Percentiles rank a stretch among this genome's conserved stretches.
Conservation (phyloP, 805 yeast genomes). For the Isabelozyma gotoi region DNA sequence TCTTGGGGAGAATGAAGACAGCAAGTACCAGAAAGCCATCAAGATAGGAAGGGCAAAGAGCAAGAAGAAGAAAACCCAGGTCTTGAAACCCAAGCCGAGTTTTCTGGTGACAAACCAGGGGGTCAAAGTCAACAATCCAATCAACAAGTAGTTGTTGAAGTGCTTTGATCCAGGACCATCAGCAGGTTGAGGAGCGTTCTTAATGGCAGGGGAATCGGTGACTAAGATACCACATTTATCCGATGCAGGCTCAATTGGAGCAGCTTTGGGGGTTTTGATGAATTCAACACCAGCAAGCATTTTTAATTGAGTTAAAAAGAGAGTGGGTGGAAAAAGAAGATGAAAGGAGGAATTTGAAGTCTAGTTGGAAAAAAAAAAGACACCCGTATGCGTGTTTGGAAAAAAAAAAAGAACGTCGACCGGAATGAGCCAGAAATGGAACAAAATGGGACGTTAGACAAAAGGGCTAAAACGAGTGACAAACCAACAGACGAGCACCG, state of each 20-base stretch:
- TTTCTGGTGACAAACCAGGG: slow-evolving; percentile 66
- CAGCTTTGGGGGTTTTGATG: slow-evolving; percentile 54
- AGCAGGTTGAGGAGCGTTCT: slow-evolving; percentile 85
- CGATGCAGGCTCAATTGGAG: slow-evolving; percentile 28
- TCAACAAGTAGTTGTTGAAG: slow-evolving; percentile 61
- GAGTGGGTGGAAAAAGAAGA: slow-evolving; percentile 1
- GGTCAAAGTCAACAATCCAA: slow-evolving; percentile 49
- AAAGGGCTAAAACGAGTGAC: neutral
- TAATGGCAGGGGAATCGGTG: slow-evolving; percentile 62
- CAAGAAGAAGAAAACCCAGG: slow-evolving; percentile 60
- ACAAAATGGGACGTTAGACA: neutral
- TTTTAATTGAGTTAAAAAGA: slow-evolving; percentile 2
- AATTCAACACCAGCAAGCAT: slow-evolving; percentile 50
- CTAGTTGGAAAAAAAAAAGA: too few relatives aligned
- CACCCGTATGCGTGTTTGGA: neutral
- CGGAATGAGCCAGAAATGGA: neutral
- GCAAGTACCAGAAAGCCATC: slow-evolving; percentile 78
- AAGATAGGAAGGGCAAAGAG: slow-evolving; percentile 66
- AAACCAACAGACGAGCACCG: too few relatives aligned
- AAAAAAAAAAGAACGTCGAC: neutral
- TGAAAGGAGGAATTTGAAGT: neutral
- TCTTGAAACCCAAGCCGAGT: slow-evolving; percentile 67
- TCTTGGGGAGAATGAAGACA: slow-evolving; percentile 78
- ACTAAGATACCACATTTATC: slow-evolving; percentile 37
- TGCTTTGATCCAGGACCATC: slow-evolving; percentile 86